A percentile compares a stretch with the other conserved stretches of the same genome.
Conservation (phyloP, 2,329 filamentous ascomycete species). For the Pseudocercospora musae region DNA sequence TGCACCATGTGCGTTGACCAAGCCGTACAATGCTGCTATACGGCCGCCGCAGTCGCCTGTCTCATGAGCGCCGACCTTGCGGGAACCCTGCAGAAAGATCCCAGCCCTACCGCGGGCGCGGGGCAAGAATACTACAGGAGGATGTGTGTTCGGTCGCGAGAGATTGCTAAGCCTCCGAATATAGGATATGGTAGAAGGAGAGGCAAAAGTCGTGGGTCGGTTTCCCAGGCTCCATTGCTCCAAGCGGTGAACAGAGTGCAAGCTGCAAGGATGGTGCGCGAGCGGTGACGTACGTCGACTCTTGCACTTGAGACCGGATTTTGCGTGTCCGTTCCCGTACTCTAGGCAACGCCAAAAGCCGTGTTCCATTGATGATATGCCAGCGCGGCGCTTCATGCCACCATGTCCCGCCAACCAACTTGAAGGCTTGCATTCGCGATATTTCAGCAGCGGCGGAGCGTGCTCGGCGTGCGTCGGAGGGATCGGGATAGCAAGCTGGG, state of each 20-base stretch:
- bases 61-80: conserved; percentile 3
- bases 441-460: neutral
- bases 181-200: neutral
- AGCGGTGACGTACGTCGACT: conserved; percentile 1
- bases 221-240: too few species aligned
- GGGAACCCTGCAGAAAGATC: conserved; percentile 4
- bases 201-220: neutral
- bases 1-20: conserved; percentile 10
- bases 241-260: neutral
- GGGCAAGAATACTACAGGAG: conserved; percentile 5
- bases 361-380: neutral
- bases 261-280: neutral
- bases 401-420: neutral
- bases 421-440: neutral
- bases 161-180: conserved; percentile 8
- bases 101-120: conserved; percentile 1
- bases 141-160: conserved; percentile 5
- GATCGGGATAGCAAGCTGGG: neutral
- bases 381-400: neutral
- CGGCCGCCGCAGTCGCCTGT: conserved; percentile 1
- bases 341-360: neutral
- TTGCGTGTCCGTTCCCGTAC: neutral
- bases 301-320: neutral
- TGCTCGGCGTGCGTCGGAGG: neutral
- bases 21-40: conserved; percentile 3